phyloP scores from a whole-genome alignment of 768 basidiomycete species.

The Termitomyces bulborhizus region DNA sequence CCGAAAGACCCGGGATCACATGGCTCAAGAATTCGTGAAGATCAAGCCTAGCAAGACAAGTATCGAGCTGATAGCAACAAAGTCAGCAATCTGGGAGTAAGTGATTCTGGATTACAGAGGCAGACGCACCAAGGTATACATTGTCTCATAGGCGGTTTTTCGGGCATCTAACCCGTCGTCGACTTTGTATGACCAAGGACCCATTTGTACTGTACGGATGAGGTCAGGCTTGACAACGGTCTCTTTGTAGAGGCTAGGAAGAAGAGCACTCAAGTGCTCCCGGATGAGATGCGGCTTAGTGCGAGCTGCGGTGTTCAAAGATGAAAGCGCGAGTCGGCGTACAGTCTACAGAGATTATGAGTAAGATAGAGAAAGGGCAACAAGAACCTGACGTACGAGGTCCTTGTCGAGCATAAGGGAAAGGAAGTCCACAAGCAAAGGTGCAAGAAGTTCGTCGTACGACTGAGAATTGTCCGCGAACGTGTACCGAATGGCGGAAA shows the following conservation, averaged over 20 bases:
- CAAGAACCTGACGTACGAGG: conserved; percentile 45
- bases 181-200: conserved; percentile 94
- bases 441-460: conserved; percentile 88
- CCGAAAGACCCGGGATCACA: conserved; percentile 80
- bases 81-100: background rate
- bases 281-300: conserved; percentile 90
- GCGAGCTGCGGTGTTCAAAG: conserved; percentile 91
- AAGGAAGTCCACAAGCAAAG: conserved; percentile 86
- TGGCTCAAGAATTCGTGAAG: conserved; percentile 77
- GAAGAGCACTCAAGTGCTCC: conserved; percentile 69
- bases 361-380: background rate
- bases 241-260: conserved; percentile 84
- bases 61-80: conserved; percentile 60
- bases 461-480: conserved; percentile 81
- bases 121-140: conserved; percentile 83
- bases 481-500: conserved; percentile 90
- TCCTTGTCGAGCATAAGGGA: conserved; percentile 86
- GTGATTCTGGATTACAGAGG: background rate
- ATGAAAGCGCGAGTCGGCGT: conserved; percentile 82
- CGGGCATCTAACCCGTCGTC: conserved; percentile 96
- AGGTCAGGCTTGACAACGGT: conserved; percentile 73
- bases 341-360: conserved; percentile 54
- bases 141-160: conserved; percentile 96
- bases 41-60: conserved; percentile 84
- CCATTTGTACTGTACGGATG: conserved; percentile 92